Conservation (phyloP, 805 yeast genomes). For the Nakazawaea peltata region DNA sequence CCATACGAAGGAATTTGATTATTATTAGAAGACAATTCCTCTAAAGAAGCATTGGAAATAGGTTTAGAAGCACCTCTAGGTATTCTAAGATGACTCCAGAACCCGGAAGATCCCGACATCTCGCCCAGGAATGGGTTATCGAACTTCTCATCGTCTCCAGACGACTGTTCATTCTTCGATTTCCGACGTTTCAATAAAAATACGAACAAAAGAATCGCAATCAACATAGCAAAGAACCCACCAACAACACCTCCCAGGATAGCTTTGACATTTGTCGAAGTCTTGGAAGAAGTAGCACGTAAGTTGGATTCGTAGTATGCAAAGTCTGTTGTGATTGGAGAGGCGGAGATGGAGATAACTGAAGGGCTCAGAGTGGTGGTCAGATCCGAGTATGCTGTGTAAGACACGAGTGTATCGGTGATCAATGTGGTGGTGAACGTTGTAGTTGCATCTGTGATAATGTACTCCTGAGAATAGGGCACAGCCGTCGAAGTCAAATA, state of each 20-base stretch:
- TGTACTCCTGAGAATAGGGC: conserved; percentile 8
- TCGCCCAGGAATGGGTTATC: conserved; percentile 6
- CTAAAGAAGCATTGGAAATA: too few species aligned
- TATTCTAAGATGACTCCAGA: too few species aligned
- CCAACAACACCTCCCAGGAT: conserved; percentile 40
- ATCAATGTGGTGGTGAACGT: conserved; percentile 11
- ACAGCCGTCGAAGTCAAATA: conserved; percentile 4
- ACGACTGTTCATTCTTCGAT: conserved; percentile 25
- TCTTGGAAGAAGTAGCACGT: conserved; percentile 1
- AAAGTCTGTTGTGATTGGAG: conserved; percentile 8
- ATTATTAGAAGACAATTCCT: conserved; percentile 5
- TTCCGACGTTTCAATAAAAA: conserved; percentile 25
- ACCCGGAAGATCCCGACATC: too few species aligned
- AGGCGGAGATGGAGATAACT: conserved; percentile 5
- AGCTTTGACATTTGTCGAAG: conserved; percentile 17
- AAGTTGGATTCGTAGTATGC: conserved; percentile 6
- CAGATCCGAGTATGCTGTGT: conserved; percentile 4
- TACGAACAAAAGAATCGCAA: conserved; percentile 20
- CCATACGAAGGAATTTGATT: neutral
- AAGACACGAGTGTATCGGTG: conserved; percentile 7
- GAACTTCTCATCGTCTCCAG: conserved; percentile 10
- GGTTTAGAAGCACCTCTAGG: neutral
- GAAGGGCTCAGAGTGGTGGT: neutral
- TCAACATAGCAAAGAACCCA: conserved; percentile 26
- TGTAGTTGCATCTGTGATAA: conserved; percentile 8